Conservation (phyloP, 352 stramenopile species). For the Thalassiosira exigua region DNA sequence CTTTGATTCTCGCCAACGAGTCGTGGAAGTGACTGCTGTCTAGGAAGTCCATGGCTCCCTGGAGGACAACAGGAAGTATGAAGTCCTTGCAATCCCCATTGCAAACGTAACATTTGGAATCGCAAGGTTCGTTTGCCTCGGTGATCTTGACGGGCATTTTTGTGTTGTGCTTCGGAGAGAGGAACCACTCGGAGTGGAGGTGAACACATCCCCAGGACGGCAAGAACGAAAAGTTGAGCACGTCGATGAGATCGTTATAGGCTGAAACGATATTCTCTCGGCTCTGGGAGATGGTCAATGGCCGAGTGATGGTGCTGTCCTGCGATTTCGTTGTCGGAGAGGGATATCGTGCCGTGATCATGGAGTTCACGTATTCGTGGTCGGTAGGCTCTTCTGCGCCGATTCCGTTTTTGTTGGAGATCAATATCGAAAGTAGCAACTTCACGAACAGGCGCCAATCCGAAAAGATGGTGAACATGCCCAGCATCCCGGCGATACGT, state of each 20-base stretch:
- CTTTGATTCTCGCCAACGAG: neutral
- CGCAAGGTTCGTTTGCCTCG: neutral
- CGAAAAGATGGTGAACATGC: neutral
- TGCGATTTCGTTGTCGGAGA: no score
- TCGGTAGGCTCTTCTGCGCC: neutral
- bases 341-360: no score
- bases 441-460: neutral
- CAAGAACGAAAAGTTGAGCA: conserved; percentile 7
- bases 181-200: neutral
- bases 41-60: neutral
- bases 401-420: neutral
- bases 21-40: neutral
- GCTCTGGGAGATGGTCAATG: neutral
- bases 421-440: neutral
- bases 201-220: conserved; percentile 28
- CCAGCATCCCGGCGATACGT: neutral
- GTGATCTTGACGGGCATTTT: neutral
- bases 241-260: neutral
- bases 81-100: neutral
- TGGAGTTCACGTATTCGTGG: neutral
- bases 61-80: neutral
- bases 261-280: neutral
- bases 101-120: conserved; percentile 6
- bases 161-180: conserved; percentile 1
- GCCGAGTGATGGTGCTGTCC: no score